Evolutionary conservation across 306 rosid species (phyloP), one percentile per base, ranked within the genome.

Genomic region (Cajanus cajan): DNA sequence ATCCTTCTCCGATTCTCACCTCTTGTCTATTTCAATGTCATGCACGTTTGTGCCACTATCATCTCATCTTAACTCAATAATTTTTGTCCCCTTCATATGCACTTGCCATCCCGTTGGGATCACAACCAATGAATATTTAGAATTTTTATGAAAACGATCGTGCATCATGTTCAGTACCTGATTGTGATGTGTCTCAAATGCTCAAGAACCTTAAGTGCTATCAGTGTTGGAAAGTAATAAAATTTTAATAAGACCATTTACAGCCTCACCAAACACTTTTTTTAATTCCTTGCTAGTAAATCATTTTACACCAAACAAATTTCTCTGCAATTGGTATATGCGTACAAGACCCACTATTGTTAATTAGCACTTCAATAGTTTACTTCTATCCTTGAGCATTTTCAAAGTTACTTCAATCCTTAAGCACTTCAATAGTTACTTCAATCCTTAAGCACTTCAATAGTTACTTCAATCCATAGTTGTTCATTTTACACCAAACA

Each of bases 31-130:
- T 77, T 74, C 37, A 39, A 61, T 73, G 73, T 68, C 81, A 85
- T 81, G 88, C 85, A 85, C 84, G 71, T 83, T 78, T 77, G 91
- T 77, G 85, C 83, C 79, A 43, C 82, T 22, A 63, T 73, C 81
- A 76, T 64, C 55, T 73, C 69, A 58, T 67, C 51, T 61, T 22
- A 57, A 58, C 50, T 45, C 79, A 80, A 79, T 76, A 82, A 84
- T 85, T 66, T 14, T 61, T 76, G 84, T 84, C 68, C 86, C 85
- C 89, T 84, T 12, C 39, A 59, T 76, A 69, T 54, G 78, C 59
- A 40, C 61, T 79, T 73, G 61, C 66, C 43, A 77, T 73, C 79
- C 78, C 67, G 43, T 63, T 69, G 71, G 72, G 79, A 76, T 78
- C 75, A 58, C 21, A 65, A 75, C 78, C 75, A 59, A 61, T 61